A percentile compares a stretch with the other conserved stretches of the same genome.
Evolutionary conservation across 805 yeast species (phyloP).

Genomic region (Ogataea corticis): DNA sequence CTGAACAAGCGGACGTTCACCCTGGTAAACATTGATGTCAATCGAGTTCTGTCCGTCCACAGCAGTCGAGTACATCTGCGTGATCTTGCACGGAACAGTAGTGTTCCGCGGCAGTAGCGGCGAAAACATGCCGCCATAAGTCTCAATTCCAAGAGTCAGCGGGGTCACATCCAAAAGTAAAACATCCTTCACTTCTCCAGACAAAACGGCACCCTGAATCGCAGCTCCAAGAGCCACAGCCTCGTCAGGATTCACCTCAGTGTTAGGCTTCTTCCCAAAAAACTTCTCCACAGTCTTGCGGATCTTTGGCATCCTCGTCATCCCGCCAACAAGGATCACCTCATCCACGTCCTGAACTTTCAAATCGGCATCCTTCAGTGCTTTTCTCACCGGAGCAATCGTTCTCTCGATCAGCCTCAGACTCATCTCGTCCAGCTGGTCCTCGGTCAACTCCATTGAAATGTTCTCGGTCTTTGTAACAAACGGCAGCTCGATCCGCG

Average conservation of each 20-base stretch:
- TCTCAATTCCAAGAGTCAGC: conserved; percentile 89
- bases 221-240: conserved; percentile 97
- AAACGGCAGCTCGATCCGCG: conserved; percentile 80
- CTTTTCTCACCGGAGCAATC: conserved; percentile 75
- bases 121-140: conserved; percentile 95
- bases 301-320: conserved; percentile 92
- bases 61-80: conserved; percentile 92
- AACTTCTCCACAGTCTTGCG: conserved; percentile 70
- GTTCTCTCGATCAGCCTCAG: conserved; percentile 67
- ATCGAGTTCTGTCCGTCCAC: conserved; percentile 94
- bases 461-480: conserved; percentile 55
- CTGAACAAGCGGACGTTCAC: conserved; percentile 93
- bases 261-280: conserved; percentile 83
- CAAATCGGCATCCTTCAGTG: conserved; percentile 77
- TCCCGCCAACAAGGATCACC: conserved; percentile 86
- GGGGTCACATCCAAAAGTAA: conserved; percentile 87
- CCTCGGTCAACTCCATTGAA: conserved; percentile 47
- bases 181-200: conserved; percentile 94
- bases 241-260: conserved; percentile 93
- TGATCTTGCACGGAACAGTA: conserved; percentile 90
- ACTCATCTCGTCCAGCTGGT: conserved; percentile 50
- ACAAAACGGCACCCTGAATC: conserved; percentile 93
- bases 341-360: conserved; percentile 68
- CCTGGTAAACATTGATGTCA: conserved; percentile 96
- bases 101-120: conserved; percentile 86